Base-by-base conservation (phyloP, 345 rosid genomes). In the Citrus maxima region DNA sequence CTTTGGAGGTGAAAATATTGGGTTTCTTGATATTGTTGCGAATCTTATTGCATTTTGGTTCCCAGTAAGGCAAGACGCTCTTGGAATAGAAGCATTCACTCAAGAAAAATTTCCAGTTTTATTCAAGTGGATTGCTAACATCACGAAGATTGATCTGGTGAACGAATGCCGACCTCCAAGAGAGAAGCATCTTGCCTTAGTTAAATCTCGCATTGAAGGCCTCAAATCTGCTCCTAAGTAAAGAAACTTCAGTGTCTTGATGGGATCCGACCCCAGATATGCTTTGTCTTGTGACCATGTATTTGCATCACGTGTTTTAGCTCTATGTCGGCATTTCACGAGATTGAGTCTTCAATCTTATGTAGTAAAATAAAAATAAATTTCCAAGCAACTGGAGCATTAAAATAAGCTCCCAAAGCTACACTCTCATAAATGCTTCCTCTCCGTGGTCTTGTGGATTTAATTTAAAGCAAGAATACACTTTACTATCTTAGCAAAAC, bases 51-150 rank as follows among this genome's bases (percentile, higher is more conserved):
- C 68, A 19, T 60, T 76, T 65, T 72, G 75, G 78, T 22, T 83
- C 25, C 24, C 6, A 35, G 18, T 51, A 22, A 2, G 32, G 18
- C 75, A 79, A 67, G 78, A 83, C 38, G 75, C 64, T 49, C 8
- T 37, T 7, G 76, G 75, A 54, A 14, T 42, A 6, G 67, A 67
- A 14, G 4, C 72, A 21, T 25, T 67, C 22, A 66, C 75, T 2
- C 12, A 73, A 35, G 72, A 83, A 4, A 67, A 51, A 16, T 79
- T 35, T 56, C 85, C 78, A 2, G 18, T 40, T 3, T 7, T 83
- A 12, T 79, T 63, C 73, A 25, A 76, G 67, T 83, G 85, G 82
- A 79, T 76, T 14, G 56, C n/a, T 25, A 83, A 61, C 75, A 38
- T 79, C 14, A 56, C 30, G 8, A 68, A 51, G 28, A 61, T 76